A percentile compares a stretch with the other conserved stretches of the same genome.
Evolutionary conservation across 192 early-diverging fungal species (phyloP).

Genomic region (Chytriomyces sp.): DNA sequence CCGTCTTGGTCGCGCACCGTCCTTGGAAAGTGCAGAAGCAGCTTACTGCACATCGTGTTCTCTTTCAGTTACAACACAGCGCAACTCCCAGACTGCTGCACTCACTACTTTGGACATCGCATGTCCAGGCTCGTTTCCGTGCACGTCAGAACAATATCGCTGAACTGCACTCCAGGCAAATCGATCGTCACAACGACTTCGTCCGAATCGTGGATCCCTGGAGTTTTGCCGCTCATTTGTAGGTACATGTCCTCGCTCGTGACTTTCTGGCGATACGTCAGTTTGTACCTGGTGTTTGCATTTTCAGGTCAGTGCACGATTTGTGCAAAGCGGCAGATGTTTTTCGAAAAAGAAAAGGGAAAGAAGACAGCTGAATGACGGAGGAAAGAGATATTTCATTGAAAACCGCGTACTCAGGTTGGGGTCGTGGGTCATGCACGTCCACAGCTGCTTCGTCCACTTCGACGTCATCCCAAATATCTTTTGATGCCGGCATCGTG

Average conservation of each 20-base stretch:
- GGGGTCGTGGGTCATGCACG: conserved; percentile 14
- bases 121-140: conserved; percentile 22
- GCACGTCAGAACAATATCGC: conserved; percentile 25
- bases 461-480: conserved; percentile 38
- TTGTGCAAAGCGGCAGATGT: neutral
- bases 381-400: neutral
- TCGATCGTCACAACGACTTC: conserved; percentile 25
- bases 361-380: no score
- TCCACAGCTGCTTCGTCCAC: conserved; percentile 12
- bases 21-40: conserved; percentile 22
- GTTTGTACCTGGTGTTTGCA: conserved; percentile 10
- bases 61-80: neutral
- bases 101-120: conserved; percentile 35
- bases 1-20: conserved; percentile 15
- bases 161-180: conserved; percentile 23
- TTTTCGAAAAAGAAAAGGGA: neutral
- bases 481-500: neutral
- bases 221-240: conserved; percentile 32
- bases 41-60: conserved; percentile 9
- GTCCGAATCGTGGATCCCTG: conserved; percentile 18
- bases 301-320: no score
- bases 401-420: conserved; percentile 26
- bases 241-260: conserved; percentile 36
- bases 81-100: neutral
- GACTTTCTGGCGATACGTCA: conserved; percentile 36